A percentile compares a stretch with the other conserved stretches of the same genome.
phyloP scores from a whole-genome alignment of 2,329 filamentous ascomycete genomes.

The Helicocarpus griseus region DNA sequence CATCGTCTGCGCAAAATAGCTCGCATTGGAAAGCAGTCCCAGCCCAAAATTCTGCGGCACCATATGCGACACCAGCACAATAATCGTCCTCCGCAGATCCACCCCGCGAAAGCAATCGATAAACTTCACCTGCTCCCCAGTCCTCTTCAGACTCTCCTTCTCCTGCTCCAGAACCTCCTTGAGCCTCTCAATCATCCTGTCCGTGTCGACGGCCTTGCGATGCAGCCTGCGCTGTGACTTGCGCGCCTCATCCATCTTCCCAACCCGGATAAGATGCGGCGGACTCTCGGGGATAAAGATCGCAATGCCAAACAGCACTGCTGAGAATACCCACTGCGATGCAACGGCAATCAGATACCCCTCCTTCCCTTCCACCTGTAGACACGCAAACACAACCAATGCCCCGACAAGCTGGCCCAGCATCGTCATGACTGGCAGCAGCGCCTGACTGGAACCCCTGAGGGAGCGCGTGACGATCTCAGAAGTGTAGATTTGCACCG shows the following conservation, averaged over 20 bases:
- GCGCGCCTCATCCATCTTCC: constrained; percentile 31
- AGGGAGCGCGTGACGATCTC: constrained; percentile 40
- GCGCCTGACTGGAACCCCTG: constrained; percentile 39
- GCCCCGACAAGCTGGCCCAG: constrained; percentile 41
- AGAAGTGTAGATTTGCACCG: constrained; percentile 41
- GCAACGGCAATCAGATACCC: constrained; percentile 34
- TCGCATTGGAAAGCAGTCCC: constrained; percentile 34
- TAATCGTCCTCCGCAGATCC: constrained; percentile 21
- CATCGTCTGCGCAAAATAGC: constrained; percentile 31
- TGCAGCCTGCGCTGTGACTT: constrained; percentile 43
- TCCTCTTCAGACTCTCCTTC: constrained; percentile 32
- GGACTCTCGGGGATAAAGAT: constrained; percentile 44
- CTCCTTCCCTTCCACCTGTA: constrained; percentile 16
- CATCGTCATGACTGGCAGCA: constrained; percentile 42
- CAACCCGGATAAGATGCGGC: constrained; percentile 38
- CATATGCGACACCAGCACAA: constrained; percentile 31
- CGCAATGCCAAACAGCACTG: constrained; percentile 34
- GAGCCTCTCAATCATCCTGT: constrained; percentile 21
- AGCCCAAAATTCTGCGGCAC: constrained; percentile 40
- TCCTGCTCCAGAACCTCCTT: constrained; percentile 40
- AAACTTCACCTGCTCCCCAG: constrained; percentile 18
- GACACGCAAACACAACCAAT: constrained; percentile 31
- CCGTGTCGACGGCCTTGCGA: constrained; percentile 28
- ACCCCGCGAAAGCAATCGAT: constrained; percentile 20
- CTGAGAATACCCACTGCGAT: constrained; percentile 36